Percentiles rank a stretch among this genome's conserved stretches.
These are phyloP conservation scores for Neurospora intermedia DNA, from an alignment of 495 filamentous ascomycete genomes.

Conservation along the genomic window DNA sequence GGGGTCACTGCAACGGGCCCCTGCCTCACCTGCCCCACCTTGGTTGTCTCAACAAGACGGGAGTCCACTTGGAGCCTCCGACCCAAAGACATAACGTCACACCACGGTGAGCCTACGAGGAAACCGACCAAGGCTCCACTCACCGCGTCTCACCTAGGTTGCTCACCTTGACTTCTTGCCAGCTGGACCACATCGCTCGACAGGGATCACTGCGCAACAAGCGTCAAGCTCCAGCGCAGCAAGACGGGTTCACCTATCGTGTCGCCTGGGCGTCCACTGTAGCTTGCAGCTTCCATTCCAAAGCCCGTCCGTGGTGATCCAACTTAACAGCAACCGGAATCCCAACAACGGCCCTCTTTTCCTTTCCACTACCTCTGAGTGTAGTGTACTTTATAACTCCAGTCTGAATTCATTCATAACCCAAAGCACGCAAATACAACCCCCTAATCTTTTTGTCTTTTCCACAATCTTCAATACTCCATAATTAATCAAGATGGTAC, in stretches of 20 bases:
- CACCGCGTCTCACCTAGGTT: not conserved
- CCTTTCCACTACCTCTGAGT: not conserved
- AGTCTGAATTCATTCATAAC: not conserved
- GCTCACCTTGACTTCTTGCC: conserved; percentile 22
- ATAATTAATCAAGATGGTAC: not conserved
- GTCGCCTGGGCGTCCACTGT: not conserved
- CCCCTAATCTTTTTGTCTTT: not conserved
- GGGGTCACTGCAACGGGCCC: not conserved
- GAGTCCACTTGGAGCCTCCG: not conserved
- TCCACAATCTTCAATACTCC: not conserved
- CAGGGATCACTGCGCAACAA: not conserved
- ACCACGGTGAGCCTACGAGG: conserved; percentile 7
- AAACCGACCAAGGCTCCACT: not conserved
- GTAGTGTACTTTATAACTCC: not conserved
- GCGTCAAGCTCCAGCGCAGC: not conserved
- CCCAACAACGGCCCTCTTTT: not conserved
- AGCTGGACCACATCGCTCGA: conserved; percentile 17
- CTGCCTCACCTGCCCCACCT: not conserved
- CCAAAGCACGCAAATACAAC: not conserved
- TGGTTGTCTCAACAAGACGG: not conserved
- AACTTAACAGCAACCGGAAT: not conserved
- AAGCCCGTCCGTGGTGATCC: not conserved
- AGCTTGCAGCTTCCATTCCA: not conserved
- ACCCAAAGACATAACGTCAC: not conserved
- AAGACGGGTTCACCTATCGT: not conserved